Evolutionary conservation across 345 rosid species (phyloP).

Genomic region (Moricandia moricandioides): DNA sequence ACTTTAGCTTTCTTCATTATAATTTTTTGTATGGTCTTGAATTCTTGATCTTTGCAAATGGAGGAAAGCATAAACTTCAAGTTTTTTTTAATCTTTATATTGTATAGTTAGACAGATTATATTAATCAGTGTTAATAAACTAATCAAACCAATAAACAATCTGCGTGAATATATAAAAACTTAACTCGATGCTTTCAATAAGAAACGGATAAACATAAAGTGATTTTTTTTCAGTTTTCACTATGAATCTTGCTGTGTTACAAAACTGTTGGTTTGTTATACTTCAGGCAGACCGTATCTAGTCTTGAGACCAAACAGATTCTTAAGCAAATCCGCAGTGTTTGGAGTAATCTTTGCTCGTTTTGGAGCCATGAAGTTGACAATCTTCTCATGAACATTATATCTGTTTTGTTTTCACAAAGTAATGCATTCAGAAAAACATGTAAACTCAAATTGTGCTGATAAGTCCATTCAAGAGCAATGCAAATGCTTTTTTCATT

Average conservation of each 20-base stretch:
- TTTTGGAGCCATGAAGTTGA: slow-evolving; percentile 80
- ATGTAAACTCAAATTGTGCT: not conserved
- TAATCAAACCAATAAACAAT: no score
- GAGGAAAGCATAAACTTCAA: slow-evolving; percentile 24
- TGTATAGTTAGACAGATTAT: slow-evolving; percentile 29
- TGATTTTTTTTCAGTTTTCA: not conserved
- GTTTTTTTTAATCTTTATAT: not conserved
- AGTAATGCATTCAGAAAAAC: not conserved
- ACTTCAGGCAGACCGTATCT: slow-evolving; percentile 27
- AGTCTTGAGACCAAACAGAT: slow-evolving; percentile 70
- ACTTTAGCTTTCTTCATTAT: slow-evolving; percentile 15
- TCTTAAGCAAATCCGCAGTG: slow-evolving; percentile 74
- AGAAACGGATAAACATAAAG: not conserved
- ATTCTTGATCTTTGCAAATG: slow-evolving; percentile 17
- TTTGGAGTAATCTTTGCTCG: slow-evolving; percentile 57
- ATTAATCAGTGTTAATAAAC: not conserved
- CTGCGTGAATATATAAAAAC: not conserved
- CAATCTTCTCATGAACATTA: slow-evolving; percentile 74
- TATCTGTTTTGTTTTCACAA: slow-evolving; percentile 45
- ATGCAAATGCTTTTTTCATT: not conserved
- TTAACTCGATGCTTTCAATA: not conserved
- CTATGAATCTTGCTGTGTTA: not conserved
- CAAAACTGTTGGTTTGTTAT: slow-evolving; percentile 12
- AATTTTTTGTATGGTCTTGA: slow-evolving; percentile 25
- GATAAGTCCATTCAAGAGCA: not conserved